Evolutionary conservation across 305 asterid genomes (phyloP).

Genomic region (Fraxinus floribunda): DNA sequence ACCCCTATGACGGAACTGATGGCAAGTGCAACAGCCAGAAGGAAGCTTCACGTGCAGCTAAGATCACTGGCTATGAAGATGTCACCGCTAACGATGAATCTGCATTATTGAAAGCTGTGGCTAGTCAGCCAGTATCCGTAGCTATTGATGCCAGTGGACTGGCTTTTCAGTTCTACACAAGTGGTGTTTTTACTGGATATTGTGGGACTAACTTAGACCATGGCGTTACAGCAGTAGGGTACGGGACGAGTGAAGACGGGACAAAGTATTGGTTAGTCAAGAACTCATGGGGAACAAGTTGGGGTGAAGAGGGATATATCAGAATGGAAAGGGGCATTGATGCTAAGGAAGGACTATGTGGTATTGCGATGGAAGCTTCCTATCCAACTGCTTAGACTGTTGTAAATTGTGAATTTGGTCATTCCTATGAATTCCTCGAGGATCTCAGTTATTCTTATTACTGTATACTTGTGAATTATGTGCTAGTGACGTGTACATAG

Average conservation of each 20-base stretch:
- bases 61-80: slow-evolving; percentile 29
- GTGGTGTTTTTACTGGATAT: slow-evolving; percentile 29
- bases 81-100: slow-evolving; percentile 29
- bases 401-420: not conserved
- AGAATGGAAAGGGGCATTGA: slow-evolving; percentile 32
- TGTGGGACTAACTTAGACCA: slow-evolving; percentile 38
- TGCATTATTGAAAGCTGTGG: slow-evolving; percentile 30
- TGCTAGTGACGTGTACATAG: not conserved
- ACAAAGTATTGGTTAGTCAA: slow-evolving; percentile 38
- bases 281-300: slow-evolving; percentile 38
- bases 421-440: not conserved
- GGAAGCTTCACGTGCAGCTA: slow-evolving; percentile 18
- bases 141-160: slow-evolving; percentile 31
- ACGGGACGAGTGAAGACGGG: slow-evolving; percentile 26
- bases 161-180: slow-evolving; percentile 29
- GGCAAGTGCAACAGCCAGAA: slow-evolving; percentile 23
- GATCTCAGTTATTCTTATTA: not conserved
- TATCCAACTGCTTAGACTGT: slow-evolving; percentile 22
- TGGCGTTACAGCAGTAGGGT: slow-evolving; percentile 37
- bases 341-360: slow-evolving; percentile 30
- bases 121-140: slow-evolving; percentile 28
- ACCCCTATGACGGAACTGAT: slow-evolving; percentile 24
- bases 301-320: slow-evolving; percentile 38
- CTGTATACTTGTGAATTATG: not conserved
- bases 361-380: slow-evolving; percentile 29